A percentile compares a stretch with the other conserved stretches of the same genome.
Evolutionary conservation across 129 eudicot species (phyloP).

Genomic region (Helianthus tuberosus): DNA sequence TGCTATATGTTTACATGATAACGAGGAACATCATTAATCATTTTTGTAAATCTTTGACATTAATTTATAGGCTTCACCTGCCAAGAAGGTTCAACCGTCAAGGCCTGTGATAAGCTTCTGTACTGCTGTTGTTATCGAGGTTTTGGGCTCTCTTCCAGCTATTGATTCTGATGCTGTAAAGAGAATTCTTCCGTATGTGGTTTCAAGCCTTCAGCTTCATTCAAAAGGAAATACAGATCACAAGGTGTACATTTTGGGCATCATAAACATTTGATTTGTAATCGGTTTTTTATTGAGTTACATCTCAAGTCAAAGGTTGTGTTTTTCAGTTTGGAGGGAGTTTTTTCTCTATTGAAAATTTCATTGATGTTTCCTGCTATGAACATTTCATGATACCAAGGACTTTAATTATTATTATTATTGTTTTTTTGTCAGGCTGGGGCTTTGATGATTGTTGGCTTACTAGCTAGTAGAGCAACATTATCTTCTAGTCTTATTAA

Average conservation of each 20-base stretch:
- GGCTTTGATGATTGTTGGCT: slow-evolving; percentile 78
- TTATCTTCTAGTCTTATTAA: slow-evolving; percentile 65
- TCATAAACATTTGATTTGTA: slow-evolving; percentile 10
- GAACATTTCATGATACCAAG: not conserved
- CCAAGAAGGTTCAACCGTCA: slow-evolving; percentile 68
- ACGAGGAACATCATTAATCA: not conserved
- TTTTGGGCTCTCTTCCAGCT: slow-evolving; percentile 54
- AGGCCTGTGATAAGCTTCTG: slow-evolving; percentile 74
- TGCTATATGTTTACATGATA: not conserved
- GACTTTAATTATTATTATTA: slow-evolving; percentile 7
- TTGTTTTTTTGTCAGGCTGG: slow-evolving; percentile 59
- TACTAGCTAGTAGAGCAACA: slow-evolving; percentile 65
- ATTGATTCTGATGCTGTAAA: slow-evolving; percentile 63
- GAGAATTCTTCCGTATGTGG: slow-evolving; percentile 77
- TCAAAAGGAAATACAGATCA: slow-evolving; percentile 61
- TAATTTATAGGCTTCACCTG: slow-evolving; percentile 54
- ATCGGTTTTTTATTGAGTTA: not conserved
- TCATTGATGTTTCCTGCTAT: not conserved
- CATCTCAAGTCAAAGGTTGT: not conserved
- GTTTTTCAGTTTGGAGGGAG: not conserved
- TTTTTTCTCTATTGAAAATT: not conserved
- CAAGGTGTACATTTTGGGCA: slow-evolving; percentile 50
- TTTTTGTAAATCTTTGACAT: not conserved
- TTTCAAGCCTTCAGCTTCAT: slow-evolving; percentile 58
- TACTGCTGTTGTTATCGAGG: slow-evolving; percentile 85